These are phyloP conservation scores for Gossypium schwendimanii DNA, from an alignment of 441 rosid species.

Conservation along the genomic window DNA sequence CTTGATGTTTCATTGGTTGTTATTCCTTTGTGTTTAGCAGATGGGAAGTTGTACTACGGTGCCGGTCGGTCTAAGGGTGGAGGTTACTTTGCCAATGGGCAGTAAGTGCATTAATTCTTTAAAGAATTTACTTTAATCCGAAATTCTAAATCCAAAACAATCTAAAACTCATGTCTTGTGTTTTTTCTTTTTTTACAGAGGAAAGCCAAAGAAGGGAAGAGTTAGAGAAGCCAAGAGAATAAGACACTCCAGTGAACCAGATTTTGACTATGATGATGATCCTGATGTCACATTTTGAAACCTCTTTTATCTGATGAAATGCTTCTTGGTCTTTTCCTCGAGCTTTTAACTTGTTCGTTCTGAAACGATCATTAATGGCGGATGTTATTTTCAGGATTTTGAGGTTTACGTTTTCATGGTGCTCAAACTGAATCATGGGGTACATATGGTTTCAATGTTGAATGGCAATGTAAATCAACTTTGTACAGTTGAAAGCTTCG, in stretches of 20 bases:
- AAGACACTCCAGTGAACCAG: conserved; percentile 72
- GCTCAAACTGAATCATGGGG: neutral
- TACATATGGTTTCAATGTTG: neutral
- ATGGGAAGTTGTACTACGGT: conserved; percentile 73
- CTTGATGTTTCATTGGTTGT: neutral
- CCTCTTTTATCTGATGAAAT: neutral
- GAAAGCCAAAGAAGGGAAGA: conserved; percentile 95
- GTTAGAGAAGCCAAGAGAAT: conserved; percentile 75
- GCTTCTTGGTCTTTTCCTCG: neutral
- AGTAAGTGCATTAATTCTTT: conserved; percentile 47
- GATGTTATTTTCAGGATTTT: neutral
- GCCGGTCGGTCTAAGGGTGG: conserved; percentile 71
- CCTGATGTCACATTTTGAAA: conserved; percentile 54
- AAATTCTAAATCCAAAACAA: neutral
- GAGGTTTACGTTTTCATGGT: neutral
- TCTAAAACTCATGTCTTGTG: neutral
- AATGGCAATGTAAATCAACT: neutral
- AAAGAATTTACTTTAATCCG: neutral
- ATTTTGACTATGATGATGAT: conserved; percentile 89
- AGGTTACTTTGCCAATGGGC: conserved; percentile 58
- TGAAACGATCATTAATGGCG: neutral
- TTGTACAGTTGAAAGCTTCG: neutral
- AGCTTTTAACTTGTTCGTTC: neutral
- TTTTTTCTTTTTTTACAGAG: conserved; percentile 37
- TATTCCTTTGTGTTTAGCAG: conserved; percentile 23